Evolutionary conservation across 2,329 filamentous ascomycete species (phyloP).

Genomic region (Tolypocladium guangdongense): DNA sequence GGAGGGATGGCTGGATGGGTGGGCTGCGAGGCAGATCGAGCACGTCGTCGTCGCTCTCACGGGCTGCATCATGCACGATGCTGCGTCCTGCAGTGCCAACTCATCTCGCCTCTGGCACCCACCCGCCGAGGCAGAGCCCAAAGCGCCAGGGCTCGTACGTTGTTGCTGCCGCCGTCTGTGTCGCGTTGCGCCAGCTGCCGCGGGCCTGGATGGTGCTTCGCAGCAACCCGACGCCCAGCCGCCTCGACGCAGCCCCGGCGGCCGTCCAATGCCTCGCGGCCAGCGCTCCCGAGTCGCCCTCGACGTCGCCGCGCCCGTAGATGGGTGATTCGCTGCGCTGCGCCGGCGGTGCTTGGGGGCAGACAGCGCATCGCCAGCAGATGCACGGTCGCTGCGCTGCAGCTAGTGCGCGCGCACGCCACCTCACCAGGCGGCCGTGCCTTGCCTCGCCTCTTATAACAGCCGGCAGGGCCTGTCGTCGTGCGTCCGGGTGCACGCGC

Average conservation of each 20-base stretch:
- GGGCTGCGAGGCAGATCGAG: neutral
- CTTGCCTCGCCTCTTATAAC: neutral
- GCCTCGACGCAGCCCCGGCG: neutral
- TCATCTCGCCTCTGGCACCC: constrained; percentile 4
- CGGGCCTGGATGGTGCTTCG: neutral
- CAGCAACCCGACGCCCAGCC: neutral
- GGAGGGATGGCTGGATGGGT: constrained; percentile 3
- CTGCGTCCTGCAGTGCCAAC: constrained; percentile 9
- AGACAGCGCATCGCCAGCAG: neutral
- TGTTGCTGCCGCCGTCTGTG: neutral
- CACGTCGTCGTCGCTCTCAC: neutral
- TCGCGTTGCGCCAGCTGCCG: neutral
- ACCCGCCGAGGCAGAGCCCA: neutral
- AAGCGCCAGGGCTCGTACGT: too few species aligned
- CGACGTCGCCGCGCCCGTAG: too few species aligned
- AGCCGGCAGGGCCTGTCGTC: neutral
- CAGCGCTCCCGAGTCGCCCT: neutral
- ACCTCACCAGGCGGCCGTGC: neutral
- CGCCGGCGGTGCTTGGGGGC: neutral
- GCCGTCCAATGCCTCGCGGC: neutral
- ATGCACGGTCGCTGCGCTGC: neutral
- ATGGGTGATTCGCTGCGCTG: neutral
- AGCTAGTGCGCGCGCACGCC: neutral
- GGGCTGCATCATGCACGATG: constrained; percentile 6
- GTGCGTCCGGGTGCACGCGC: too few species aligned